phyloP scores from a whole-genome alignment of 108 stramenopile species.

The Skeletonema tropicum region DNA sequence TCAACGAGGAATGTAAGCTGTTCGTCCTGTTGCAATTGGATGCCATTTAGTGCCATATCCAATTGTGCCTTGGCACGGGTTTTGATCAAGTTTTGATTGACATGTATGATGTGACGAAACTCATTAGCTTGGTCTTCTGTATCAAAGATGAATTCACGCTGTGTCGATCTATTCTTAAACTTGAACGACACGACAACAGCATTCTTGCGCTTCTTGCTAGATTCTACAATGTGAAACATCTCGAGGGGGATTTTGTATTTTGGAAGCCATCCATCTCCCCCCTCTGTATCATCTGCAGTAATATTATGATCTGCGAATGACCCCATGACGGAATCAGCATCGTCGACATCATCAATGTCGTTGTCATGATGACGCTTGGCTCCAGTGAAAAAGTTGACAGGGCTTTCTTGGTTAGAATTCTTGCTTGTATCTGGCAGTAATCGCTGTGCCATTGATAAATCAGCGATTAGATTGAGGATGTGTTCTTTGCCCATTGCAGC shows the following conservation, averaged over 20 bases:
- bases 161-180: conserved; percentile 35
- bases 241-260: conserved; percentile 60
- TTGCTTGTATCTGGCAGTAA: conserved; percentile 18
- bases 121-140: conserved; percentile 46
- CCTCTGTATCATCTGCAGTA: background rate
- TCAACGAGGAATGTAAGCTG: conserved; percentile 60
- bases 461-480: background rate
- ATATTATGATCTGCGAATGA: conserved; percentile 16
- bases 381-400: conserved; percentile 18
- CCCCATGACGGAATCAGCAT: conserved; percentile 21
- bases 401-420: conserved; percentile 3
- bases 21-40: conserved; percentile 52
- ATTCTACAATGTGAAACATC: conserved; percentile 34
- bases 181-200: conserved; percentile 34
- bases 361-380: conserved; percentile 5
- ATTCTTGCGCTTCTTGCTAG: conserved; percentile 31
- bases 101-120: conserved; percentile 48
- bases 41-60: conserved; percentile 46
- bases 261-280: conserved; percentile 57
- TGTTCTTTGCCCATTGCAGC: conserved; percentile 12
- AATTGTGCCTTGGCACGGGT: conserved; percentile 45
- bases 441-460: conserved; percentile 1
- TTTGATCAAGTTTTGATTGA: conserved; percentile 50
- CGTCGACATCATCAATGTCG: conserved; percentile 25
- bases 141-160: conserved; percentile 69